Base-by-base conservation (phyloP, 345 rosid genomes). In the Hibiscus trionum region DNA sequence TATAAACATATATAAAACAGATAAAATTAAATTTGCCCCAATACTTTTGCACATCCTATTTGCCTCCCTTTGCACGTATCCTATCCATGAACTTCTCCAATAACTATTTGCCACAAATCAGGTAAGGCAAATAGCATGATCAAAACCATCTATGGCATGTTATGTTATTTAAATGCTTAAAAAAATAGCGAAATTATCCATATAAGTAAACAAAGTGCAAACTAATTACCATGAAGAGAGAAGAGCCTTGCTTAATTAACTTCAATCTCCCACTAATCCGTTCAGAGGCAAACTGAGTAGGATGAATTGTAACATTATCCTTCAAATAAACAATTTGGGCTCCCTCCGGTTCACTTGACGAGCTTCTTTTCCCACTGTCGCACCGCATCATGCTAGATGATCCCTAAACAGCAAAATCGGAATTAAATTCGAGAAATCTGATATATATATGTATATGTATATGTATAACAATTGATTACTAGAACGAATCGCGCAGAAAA, bases 301-400 rank as follows among this genome's bases (percentile, higher is more conserved):
- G 97, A 83, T 95, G 97, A 79, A 95, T 93, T 7, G 99, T 73
- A n/a, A 95, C 97, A 50, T 93, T 90, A 71, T 90, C 98, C 71
- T 93, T 95, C 78, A 42, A 7, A 80, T 84, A 93, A 7, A 95
- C 90, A 69, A 89, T 72, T 69, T 89, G 97, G 5, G 94, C 88
- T 16, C 87, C 87, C 6, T 90, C 98, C 12, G 86, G 84, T 61
- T 89, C 93, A 78, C 84, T 78, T 7, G 91, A 77, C 12, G 82
- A 79, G 82, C 87, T 88, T 75, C 78, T 78, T 82, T 86, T 91
- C 52, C 79, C 78, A 80, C 91, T 85, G 69, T 89, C 96, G 73
- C 83, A 75, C 56, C 88, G 78, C 86, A 78, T 84, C 91, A 85
- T 75, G 73, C 93, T 89, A 59, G 88, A 79, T 57, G 97, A 91